phyloP scores from a whole-genome alignment of 2,329 filamentous ascomycete genomes.

The Endoconidiophora polonica region DNA sequence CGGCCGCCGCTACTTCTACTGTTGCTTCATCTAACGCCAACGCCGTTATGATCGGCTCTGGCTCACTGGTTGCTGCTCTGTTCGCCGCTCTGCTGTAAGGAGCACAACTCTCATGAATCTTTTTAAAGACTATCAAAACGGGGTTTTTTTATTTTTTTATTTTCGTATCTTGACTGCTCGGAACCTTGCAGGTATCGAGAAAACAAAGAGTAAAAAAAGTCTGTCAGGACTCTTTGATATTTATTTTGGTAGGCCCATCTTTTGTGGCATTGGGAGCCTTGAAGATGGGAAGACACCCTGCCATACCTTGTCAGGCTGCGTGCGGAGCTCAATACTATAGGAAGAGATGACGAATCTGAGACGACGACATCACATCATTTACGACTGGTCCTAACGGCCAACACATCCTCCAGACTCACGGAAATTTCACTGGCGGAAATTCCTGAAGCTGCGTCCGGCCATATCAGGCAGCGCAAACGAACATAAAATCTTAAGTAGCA shows the following conservation, averaged over 20 bases:
- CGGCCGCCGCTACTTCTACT: constrained; percentile 13
- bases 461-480: not conserved
- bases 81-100: constrained; percentile 11
- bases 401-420: not conserved
- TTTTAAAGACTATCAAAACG: not conserved
- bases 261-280: no score
- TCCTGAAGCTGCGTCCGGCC: constrained; percentile 1
- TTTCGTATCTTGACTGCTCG: not conserved
- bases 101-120: not conserved
- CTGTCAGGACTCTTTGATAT: no score
- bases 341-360: no score
- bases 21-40: constrained; percentile 14
- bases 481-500: not conserved
- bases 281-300: no score
- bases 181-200: not conserved
- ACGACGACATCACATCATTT: no score
- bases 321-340: no score
- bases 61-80: constrained; percentile 26
- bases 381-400: no score
- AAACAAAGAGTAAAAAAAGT: constrained; percentile 17
- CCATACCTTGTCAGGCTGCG: no score
- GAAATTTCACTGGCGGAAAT: constrained; percentile 11
- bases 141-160: not conserved
- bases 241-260: no score
- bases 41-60: constrained; percentile 16